phyloP scores from a whole-genome alignment of 2,329 filamentous ascomycete genomes.

The Ciborinia camelliae region DNA sequence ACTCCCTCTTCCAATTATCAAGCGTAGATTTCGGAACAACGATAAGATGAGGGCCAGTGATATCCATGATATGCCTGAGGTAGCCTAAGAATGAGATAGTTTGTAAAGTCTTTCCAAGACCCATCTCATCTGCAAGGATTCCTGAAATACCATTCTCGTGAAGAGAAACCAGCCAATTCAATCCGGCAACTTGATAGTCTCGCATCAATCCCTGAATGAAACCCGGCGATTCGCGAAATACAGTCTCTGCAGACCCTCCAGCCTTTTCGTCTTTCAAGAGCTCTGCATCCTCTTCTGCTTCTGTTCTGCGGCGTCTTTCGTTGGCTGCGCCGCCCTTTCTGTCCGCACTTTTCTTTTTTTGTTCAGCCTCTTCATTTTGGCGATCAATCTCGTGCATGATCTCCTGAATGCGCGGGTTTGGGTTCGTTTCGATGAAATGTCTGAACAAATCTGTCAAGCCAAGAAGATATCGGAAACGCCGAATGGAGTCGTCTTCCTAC shows the following conservation, averaged over 20 bases:
- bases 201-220: conserved; percentile 85
- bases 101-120: conserved; percentile 93
- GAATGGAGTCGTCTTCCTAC: conserved; percentile 90
- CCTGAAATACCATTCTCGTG: conserved; percentile 99
- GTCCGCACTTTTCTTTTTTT: conserved; percentile 67
- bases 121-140: conserved; percentile 98
- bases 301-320: conserved; percentile 79
- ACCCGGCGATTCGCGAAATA: conserved; percentile 91
- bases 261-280: conserved; percentile 81
- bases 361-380: conserved; percentile 74
- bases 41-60: conserved; percentile 85
- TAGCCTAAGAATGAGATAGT: conserved; percentile 97
- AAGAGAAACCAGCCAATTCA: conserved; percentile 97
- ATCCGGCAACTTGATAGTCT: conserved; percentile 91
- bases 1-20: conserved; percentile 98
- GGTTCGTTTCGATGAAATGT: conserved; percentile 97
- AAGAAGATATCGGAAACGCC: conserved; percentile 89
- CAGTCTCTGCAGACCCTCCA: conserved; percentile 78
- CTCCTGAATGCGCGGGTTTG: conserved; percentile 89
- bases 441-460: conserved; percentile 96
- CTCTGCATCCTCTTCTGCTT: conserved; percentile 97
- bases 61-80: conserved; percentile 83
- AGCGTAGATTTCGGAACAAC: conserved; percentile 95
- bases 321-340: conserved; percentile 81
- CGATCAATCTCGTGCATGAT: conserved; percentile 94